Conservation (phyloP, 2,329 filamentous ascomycete genomes). For the Aspergillus persii region DNA sequence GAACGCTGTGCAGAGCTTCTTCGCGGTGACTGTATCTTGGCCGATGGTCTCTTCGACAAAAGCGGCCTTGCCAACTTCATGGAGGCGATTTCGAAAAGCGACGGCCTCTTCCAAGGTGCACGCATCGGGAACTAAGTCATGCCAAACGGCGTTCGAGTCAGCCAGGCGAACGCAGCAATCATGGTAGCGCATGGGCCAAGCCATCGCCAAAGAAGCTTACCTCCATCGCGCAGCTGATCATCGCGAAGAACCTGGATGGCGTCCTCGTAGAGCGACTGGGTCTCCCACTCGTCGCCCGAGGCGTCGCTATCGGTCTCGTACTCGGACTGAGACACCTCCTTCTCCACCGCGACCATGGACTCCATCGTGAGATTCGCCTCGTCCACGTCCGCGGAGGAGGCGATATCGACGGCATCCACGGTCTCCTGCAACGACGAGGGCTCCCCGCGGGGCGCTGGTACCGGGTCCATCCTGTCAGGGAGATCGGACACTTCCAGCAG, state of each 20-base stretch:
- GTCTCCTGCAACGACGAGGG: conserved; percentile 34
- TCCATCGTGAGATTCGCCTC: conserved; percentile 23
- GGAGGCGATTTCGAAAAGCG: conserved; percentile 67
- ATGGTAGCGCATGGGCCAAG: conserved; percentile 10
- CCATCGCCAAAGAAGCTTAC: conserved; percentile 39
- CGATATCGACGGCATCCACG: conserved; percentile 34
- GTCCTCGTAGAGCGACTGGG: conserved; percentile 63
- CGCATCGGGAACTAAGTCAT: conserved; percentile 44
- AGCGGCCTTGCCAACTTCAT: conserved; percentile 70
- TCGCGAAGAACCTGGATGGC: conserved; percentile 58
- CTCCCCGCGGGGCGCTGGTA: conserved; percentile 34
- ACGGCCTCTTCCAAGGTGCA: conserved; percentile 69
- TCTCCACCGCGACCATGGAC: conserved; percentile 26
- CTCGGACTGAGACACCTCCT: conserved; percentile 34
- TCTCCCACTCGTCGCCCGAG: conserved; percentile 55
- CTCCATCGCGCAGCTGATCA: conserved; percentile 46
- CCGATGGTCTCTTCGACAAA: conserved; percentile 74
- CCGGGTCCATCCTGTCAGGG: conserved; percentile 39
- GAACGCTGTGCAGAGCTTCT: conserved; percentile 84
- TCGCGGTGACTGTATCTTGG: conserved; percentile 67
- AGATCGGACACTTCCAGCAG: conserved; percentile 32
- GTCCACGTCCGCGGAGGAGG: conserved; percentile 19
- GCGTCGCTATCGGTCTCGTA: conserved; percentile 37
- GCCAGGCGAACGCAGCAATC: neutral
- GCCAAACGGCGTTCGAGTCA: neutral